Conservation (phyloP, 306 rosid genomes). For the Arachis hypogaea region DNA sequence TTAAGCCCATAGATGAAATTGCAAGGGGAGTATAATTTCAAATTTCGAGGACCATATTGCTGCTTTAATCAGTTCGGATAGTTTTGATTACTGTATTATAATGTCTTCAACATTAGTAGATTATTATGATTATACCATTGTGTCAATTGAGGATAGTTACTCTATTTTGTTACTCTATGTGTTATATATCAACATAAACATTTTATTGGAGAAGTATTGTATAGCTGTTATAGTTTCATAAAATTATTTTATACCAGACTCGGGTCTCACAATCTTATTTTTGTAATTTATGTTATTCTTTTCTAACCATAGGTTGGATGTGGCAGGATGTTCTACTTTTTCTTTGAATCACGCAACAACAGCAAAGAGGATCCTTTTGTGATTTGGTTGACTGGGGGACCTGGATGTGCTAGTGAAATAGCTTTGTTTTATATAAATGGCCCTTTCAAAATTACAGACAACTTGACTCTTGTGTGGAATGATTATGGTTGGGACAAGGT, state of each 20-base stretch:
- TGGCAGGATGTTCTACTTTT: slow-evolving; percentile 44
- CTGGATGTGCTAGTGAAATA: too few relatives aligned
- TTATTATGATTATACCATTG: slow-evolving; percentile 4
- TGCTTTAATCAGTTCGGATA: not conserved
- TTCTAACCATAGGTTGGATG: slow-evolving; percentile 28
- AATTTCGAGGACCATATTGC: not conserved
- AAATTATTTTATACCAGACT: not conserved
- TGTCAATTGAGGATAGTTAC: not conserved
- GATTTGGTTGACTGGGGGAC: too few relatives aligned
- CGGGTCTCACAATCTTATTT: not conserved
- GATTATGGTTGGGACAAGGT: too few relatives aligned
- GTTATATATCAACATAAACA: not conserved
- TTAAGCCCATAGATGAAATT: not conserved
- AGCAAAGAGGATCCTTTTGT: too few relatives aligned
- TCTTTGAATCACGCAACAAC: too few relatives aligned
- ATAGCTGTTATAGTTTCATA: not conserved
- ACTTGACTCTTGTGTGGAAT: too few relatives aligned
- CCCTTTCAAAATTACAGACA: too few relatives aligned
- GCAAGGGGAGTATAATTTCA: not conserved
- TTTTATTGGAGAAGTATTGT: not conserved
- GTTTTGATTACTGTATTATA: not conserved
- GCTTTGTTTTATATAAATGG: too few relatives aligned
- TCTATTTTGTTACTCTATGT: not conserved
- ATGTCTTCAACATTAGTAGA: not conserved
- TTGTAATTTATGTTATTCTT: slow-evolving; percentile 4